Evolutionary conservation across 306 rosid genomes (phyloP), one percentile per base, ranked within the genome.

Genomic region (Quercus glauca): DNA sequence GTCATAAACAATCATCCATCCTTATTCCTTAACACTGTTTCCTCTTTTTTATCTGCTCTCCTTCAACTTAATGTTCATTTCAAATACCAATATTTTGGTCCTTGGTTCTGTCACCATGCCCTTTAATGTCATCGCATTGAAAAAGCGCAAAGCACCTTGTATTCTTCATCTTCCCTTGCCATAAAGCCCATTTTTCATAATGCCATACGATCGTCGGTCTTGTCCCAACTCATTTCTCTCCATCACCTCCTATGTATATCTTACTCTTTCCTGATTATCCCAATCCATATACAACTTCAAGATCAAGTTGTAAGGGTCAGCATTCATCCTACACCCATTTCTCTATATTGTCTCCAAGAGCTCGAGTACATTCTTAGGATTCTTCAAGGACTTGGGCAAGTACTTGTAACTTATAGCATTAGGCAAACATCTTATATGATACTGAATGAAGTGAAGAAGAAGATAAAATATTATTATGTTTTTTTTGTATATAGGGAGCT

Each of bases 251-350:
- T 95, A 91, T 9, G 87, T 86, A 61, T 59, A 55, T 65, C 87
- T 82, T 21, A 88, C 86, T 80, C 89, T 87, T 56, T 83, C 88
- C 52, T 77, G 82, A 79, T 78, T 63, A 88, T 80, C 85, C 96
- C 98, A 94, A 31, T 81, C 81, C 92, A 89, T 78, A 64, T 90
- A 94, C 88, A 90, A 74, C 90, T 88, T 88, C 89, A 94, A 80
- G 8, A 92, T 71, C 88, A 90, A 80, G 58, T 92, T 94, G 85
- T 86, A 90, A 20, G 79, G 69, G 83, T 88, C 92, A 84, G 79
- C 84, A 76, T 77, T 85, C 89, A 89, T 77, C 69, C 28, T 13
- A 75, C 90, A 88, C 15, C 93, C 91, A 74, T 81, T 92, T 45
- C 82, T 88, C 86, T 87, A 87, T 94, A 90, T 88, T 81, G 88